Evolutionary conservation across 441 rosid species (phyloP).

Genomic region (Isatis lusitanica): DNA sequence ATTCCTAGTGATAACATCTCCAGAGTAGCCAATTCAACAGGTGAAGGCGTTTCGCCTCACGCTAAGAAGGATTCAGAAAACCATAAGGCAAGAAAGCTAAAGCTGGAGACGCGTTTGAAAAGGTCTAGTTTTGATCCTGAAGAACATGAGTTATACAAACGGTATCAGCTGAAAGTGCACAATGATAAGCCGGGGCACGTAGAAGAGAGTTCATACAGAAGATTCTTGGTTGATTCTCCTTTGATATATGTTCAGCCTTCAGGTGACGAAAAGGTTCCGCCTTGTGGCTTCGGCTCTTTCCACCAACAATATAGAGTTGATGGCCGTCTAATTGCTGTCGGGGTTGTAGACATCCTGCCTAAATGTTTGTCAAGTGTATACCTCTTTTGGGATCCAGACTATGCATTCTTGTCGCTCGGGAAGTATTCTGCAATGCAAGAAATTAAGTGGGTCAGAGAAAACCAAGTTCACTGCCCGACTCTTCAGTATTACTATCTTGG

Average conservation of each 20-base stretch:
- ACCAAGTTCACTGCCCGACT: constrained; percentile 59
- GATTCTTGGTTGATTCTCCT: constrained; percentile 85
- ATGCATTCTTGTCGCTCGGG: constrained; percentile 76
- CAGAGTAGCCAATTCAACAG: constrained; percentile 43
- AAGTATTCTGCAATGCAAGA: constrained; percentile 90
- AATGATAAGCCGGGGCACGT: constrained; percentile 58
- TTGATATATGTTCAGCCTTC: constrained; percentile 61
- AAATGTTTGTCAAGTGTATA: constrained; percentile 89
- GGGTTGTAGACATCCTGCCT: constrained; percentile 88
- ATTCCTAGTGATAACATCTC: constrained; percentile 37
- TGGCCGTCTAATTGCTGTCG: constrained; percentile 83
- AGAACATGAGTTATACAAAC: constrained; percentile 72
- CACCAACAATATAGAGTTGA: constrained; percentile 86
- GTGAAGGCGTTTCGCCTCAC: constrained; percentile 43
- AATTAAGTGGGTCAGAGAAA: constrained; percentile 73
- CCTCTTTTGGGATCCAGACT: constrained; percentile 95
- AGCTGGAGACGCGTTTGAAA: constrained; percentile 71
- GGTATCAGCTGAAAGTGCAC: constrained; percentile 83
- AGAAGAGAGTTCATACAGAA: constrained; percentile 57
- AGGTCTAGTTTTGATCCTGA: constrained; percentile 80
- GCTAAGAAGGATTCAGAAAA: constrained; percentile 42
- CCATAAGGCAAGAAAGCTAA: constrained; percentile 45
- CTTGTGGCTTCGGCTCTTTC: constrained; percentile 90
- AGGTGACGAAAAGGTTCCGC: constrained; percentile 62
- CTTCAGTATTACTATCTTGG: constrained; percentile 94